These are phyloP conservation scores for Ulota crispa DNA, from an alignment of 225 moss, liverwort and hornwort genomes.

Conservation along the genomic window DNA sequence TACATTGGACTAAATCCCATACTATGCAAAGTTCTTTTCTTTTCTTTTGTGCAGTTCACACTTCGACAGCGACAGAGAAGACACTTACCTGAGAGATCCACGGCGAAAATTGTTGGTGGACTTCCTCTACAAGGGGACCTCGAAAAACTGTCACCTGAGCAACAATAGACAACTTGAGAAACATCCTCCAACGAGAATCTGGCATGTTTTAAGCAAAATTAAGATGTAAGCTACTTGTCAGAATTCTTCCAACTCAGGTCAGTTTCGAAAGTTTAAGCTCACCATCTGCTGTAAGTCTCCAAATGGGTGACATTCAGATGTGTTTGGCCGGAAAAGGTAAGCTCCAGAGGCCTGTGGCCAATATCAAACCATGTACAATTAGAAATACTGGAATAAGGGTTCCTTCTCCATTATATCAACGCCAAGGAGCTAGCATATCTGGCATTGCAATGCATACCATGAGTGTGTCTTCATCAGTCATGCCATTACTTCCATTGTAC, in stretches of 20 bases:
- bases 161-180: conserved; percentile 12
- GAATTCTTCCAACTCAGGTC: neutral
- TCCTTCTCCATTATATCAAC: neutral
- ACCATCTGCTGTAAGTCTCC: conserved; percentile 31
- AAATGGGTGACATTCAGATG: conserved; percentile 75
- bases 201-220: neutral
- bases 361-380: neutral
- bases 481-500: conserved; percentile 89
- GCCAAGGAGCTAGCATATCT: neutral
- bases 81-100: conserved; percentile 77
- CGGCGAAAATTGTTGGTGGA: conserved; percentile 74
- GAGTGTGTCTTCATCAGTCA: conserved; percentile 47
- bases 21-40: neutral
- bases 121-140: conserved; percentile 83
- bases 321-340: conserved; percentile 81
- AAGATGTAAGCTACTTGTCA: neutral
- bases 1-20: neutral
- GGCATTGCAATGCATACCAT: conserved; percentile 28
- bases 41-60: neutral
- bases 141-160: conserved; percentile 57
- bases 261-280: conserved; percentile 17
- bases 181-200: neutral
- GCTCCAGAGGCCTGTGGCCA: conserved; percentile 71
- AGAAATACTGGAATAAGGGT: neutral
- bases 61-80: conserved; percentile 8